Base-by-base conservation (phyloP, 1,284 basidiomycete species). In the Coniferiporia weirii region DNA sequence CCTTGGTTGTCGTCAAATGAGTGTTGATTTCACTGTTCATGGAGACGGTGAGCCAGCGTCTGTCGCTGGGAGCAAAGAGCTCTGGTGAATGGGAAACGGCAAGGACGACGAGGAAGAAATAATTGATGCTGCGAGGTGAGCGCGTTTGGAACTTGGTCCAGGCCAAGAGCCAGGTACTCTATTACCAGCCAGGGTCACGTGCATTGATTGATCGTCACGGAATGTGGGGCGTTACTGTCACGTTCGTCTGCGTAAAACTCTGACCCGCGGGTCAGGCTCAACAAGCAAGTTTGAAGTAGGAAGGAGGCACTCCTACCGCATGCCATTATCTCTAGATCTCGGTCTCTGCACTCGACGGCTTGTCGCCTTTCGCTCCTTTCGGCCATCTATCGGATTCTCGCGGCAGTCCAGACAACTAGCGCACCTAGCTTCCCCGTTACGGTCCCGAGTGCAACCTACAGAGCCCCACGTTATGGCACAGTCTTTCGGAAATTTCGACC, bases 401-500 rank as follows among this genome's bases (percentile, higher is more conserved):
- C 15, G n/a, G 15, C 60, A 27, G 13, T 53, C 20, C 50, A 48
- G 59, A 57, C 50, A 49, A 1, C 22, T 58, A 1, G 56, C 60
- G 12, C 46, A 58, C 20, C 54, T 61, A 32, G 51, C 57, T 40
- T 44, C 54, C 3, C 38, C 53, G 17, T 22, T 44, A 27, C 50
- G 17, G 13, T 36, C 45, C 12, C 20, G 10, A 8, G n/a, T 44
- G n/a, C 13, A 27, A 43, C 36, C 60, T 49, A 5, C 47, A 35
- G 22, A 5, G 44, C 32, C 36, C 27, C 56, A 12, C 35, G 19
- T 32, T 34, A 63, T 61, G 61, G 20, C 51, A n/a, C 44, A 79
- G 65, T 72, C 70, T 12, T 81, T 78, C 65, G 89, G 84, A 56
- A 91, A 93, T 69, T 95, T 93, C 67, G 89, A 93, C 70, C 80